Percentiles rank a stretch among this genome's conserved stretches.
Conservation (phyloP, 2,329 filamentous ascomycete species). For the Cordyceps farinosa region DNA sequence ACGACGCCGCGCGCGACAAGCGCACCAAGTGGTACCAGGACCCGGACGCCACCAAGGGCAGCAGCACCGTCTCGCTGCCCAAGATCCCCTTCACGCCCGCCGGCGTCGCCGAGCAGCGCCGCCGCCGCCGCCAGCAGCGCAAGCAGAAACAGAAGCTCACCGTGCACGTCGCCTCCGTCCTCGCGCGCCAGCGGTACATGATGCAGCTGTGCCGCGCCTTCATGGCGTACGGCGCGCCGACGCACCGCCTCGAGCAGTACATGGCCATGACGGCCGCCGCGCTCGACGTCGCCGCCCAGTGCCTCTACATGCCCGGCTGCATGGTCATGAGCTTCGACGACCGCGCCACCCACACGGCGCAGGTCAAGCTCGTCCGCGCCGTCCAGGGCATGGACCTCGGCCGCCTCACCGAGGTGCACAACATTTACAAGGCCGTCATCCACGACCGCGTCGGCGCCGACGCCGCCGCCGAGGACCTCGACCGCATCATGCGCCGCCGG, state of each 20-base stretch:
- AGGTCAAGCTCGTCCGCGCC: conserved; percentile 15
- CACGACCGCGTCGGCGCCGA: conserved; percentile 11
- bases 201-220: conserved; percentile 17
- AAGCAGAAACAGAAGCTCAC: conserved; percentile 9
- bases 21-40: conserved; percentile 13
- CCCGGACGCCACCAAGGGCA: not conserved
- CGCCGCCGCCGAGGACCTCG: conserved; percentile 13
- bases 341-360: conserved; percentile 5
- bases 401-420: conserved; percentile 11
- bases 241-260: conserved; percentile 16
- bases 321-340: conserved; percentile 18
- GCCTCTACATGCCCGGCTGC: conserved; percentile 17
- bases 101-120: not conserved
- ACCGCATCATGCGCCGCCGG: conserved; percentile 5
- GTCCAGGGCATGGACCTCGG: conserved; percentile 15
- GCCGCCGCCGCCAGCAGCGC: not conserved
- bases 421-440: conserved; percentile 15
- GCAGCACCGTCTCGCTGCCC: not conserved
- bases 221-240: conserved; percentile 17
- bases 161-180: conserved; percentile 6
- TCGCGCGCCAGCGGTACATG: conserved; percentile 13
- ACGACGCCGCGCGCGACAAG: not conserved
- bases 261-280: conserved; percentile 14
- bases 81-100: not conserved
- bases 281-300: conserved; percentile 14